Evolutionary conservation across 1,284 basidiomycete species (phyloP).

Genomic region (Grifola frondosa): DNA sequence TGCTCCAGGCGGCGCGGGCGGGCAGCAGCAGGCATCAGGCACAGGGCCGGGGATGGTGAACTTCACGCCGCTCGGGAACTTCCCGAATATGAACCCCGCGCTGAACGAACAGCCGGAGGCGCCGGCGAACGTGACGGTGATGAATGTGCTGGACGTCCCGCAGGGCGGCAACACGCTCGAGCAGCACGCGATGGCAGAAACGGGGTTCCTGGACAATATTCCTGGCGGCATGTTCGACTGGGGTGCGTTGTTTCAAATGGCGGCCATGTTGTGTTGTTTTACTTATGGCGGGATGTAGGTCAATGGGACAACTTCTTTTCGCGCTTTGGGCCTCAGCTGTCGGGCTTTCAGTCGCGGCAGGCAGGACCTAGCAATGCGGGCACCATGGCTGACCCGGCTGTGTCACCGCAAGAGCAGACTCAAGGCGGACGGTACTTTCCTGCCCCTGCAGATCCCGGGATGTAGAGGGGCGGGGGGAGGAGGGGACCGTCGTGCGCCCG

Average conservation of each 20-base stretch:
- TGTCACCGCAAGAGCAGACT: conserved; percentile 15
- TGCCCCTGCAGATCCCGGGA: conserved; percentile 12
- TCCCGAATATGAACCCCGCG: conserved; percentile 65
- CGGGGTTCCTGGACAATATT: conserved; percentile 73
- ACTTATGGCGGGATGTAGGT: conserved; percentile 38
- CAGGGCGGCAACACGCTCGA: conserved; percentile 54
- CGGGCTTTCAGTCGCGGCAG: conserved; percentile 13
- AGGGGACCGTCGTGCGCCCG: too few species aligned
- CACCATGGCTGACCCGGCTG: conserved; percentile 9
- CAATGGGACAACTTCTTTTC: conserved; percentile 80
- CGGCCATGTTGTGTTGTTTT: conserved; percentile 4
- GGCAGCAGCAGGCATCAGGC: conserved; percentile 7
- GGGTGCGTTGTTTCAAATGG: conserved; percentile 49
- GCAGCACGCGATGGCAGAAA: conserved; percentile 67
- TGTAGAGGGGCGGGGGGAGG: conserved; percentile 6
- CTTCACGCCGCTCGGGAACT: conserved; percentile 46
- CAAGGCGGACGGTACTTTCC: conserved; percentile 13
- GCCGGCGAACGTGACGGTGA: conserved; percentile 63
- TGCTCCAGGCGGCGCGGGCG: conserved; percentile 13
- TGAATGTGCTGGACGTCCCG: conserved; percentile 68
- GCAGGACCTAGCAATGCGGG: conserved; percentile 7
- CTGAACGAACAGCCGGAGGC: conserved; percentile 29
- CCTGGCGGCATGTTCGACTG: conserved; percentile 88
- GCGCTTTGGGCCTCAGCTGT: conserved; percentile 32
- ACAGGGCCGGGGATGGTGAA: conserved; percentile 45